Evolutionary conservation across 179 eudicot genomes (phyloP), one percentile per base, ranked within the genome.

Genomic region (Silene noctiflora): DNA sequence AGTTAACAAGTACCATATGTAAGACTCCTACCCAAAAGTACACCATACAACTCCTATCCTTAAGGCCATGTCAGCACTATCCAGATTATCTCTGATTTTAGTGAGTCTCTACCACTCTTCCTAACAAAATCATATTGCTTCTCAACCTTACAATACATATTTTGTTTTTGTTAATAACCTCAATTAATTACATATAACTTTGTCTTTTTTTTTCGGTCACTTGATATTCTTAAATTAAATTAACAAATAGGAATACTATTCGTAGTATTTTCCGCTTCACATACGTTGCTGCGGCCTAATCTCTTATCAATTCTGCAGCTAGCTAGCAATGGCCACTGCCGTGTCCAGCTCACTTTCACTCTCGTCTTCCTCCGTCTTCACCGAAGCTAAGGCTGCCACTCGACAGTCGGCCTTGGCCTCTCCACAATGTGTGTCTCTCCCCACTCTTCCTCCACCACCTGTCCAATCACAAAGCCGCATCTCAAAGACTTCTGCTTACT

Each of bases 401-500:
- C 92, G 85, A 16, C 93, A 85, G 39, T 51, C 90, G 17, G 81
- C 89, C 71, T 76, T 90, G 19, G 80, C 88, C 24, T 80, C 93
- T 16, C 81, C 90, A 42, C 98, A 89, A 84, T 88, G 89, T 27
- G 87, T 87, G 24, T 63, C 88, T 22, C 87, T 91, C 56, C 93
- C 90, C 33, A 78, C 92, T 58, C 89, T 87, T 77, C 84, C 92
- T 29, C 83, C 88, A 7, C 85, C 79, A 8, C 90, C 85, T 48
- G 63, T 75, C 67, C 90, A 86, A 27, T 71, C 85, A 55, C 90
- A 84, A 46, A 79, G 76, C 81, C 89, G 92, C 63, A 48, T 77
- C 55, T 60, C 82, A 62, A 88, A 74, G 85, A 81, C 95, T 78
- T 59, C 90, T 35, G 75, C 89, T 76, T 89, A 84, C 31, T 86